A percentile compares a stretch with the other conserved stretches of the same genome.
Evolutionary conservation across 2,329 filamentous ascomycete species (phyloP).

Genomic region (Aureobasidium leucospermi): DNA sequence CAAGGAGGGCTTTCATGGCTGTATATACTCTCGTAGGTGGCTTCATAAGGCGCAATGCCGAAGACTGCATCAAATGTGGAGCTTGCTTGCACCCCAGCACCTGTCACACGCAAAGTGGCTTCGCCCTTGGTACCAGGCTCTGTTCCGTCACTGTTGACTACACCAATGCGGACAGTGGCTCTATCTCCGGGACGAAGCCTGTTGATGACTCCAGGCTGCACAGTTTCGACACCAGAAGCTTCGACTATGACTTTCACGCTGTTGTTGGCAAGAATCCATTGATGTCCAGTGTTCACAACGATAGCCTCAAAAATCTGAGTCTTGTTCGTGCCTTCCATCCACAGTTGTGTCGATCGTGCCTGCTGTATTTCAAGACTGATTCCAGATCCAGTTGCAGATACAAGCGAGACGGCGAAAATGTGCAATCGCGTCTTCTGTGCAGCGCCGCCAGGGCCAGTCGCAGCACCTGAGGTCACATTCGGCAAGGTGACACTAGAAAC

Average conservation of each 20-base stretch:
- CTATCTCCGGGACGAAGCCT: conserved; percentile 35
- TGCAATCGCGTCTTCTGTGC: conserved; percentile 28
- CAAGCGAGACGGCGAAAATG: conserved; percentile 33
- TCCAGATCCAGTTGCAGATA: conserved; percentile 23
- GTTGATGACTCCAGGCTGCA: conserved; percentile 30
- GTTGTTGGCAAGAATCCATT: conserved; percentile 29
- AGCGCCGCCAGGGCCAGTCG: conserved; percentile 26
- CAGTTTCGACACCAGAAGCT: conserved; percentile 28
- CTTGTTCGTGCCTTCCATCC: conserved; percentile 33
- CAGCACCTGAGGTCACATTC: conserved; percentile 29
- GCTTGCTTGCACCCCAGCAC: conserved; percentile 20
- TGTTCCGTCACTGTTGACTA: conserved; percentile 27
- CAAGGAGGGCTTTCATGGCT: conserved; percentile 44
- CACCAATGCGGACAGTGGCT: conserved; percentile 31
- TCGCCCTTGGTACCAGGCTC: conserved; percentile 24
- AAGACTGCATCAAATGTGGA: conserved; percentile 31
- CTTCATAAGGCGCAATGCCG: conserved; percentile 28
- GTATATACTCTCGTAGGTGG: conserved; percentile 33
- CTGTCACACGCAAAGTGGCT: conserved; percentile 26
- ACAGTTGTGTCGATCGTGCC: conserved; percentile 35
- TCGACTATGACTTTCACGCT: conserved; percentile 29
- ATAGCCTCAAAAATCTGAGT: conserved; percentile 33
- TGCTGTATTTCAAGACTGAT: conserved; percentile 30
- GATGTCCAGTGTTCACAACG: conserved; percentile 32
- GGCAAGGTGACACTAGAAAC: conserved; percentile 30